phyloP scores from a whole-genome alignment of 371 early-diverging fungal species.

The Lichtheimia ramosa region DNA sequence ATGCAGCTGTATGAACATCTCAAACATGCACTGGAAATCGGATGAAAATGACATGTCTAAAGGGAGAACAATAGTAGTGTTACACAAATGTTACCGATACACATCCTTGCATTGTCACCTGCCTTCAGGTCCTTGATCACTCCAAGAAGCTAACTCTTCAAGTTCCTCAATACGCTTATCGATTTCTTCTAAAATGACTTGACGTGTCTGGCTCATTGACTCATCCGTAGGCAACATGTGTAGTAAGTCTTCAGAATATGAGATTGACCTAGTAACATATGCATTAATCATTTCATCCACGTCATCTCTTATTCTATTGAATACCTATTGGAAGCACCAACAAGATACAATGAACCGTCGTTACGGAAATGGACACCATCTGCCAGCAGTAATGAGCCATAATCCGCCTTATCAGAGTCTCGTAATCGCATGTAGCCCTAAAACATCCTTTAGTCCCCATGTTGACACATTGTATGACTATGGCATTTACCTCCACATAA shows the following conservation, averaged over 20 bases:
- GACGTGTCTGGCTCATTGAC: conserved; percentile 30
- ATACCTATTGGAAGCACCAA: conserved; percentile 58
- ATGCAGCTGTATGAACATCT: conserved; percentile 58
- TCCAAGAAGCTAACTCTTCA: conserved; percentile 17
- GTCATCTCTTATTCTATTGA: too few species aligned
- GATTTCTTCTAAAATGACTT: conserved; percentile 31
- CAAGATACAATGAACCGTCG: conserved; percentile 58
- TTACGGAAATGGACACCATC: conserved; percentile 59
- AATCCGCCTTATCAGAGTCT: conserved; percentile 54
- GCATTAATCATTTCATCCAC: background rate
- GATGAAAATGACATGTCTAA: conserved; percentile 38
- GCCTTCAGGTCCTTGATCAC: conserved; percentile 15
- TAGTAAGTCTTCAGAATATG: conserved; percentile 50
- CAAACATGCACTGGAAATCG: conserved; percentile 53
- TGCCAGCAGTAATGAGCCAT: conserved; percentile 52
- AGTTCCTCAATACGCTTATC: conserved; percentile 38
- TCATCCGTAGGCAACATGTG: conserved; percentile 56
- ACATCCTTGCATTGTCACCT: background rate
- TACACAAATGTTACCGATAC: too few species aligned
- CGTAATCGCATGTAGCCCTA: conserved; percentile 57
- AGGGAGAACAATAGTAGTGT: background rate
- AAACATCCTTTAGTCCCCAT: background rate
- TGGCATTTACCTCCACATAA: conserved; percentile 50
- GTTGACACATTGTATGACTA: background rate
- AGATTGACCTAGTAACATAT: conserved; percentile 18